A percentile compares a stretch with the other conserved stretches of the same genome.
phyloP scores from a whole-genome alignment of 2,329 filamentous ascomycete species.

The Endoconidiophora polonica region DNA sequence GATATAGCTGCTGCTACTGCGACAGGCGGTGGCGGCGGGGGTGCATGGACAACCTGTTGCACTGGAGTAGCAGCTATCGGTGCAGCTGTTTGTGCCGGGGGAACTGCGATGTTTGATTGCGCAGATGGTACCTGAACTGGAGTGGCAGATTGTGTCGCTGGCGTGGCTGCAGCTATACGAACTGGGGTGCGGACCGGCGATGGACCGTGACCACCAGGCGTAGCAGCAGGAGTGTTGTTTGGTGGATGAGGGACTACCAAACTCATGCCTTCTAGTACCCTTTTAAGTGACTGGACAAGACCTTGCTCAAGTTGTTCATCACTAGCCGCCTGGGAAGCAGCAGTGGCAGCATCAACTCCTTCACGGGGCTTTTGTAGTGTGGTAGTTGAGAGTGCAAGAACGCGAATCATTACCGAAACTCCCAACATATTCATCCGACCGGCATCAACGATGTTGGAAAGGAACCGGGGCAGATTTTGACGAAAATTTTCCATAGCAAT shows the following conservation, averaged over 20 bases:
- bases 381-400: slow-evolving; percentile 29
- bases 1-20: not conserved
- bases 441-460: slow-evolving; percentile 25
- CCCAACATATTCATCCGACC: slow-evolving; percentile 29
- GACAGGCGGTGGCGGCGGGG: not conserved
- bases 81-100: not conserved
- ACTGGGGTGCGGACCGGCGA: not conserved
- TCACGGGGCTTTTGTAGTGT: slow-evolving; percentile 24
- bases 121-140: not conserved
- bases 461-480: slow-evolving; percentile 25
- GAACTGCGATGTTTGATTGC: too few relatives aligned
- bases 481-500: slow-evolving; percentile 29
- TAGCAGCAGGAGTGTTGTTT: slow-evolving; percentile 7
- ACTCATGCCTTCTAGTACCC: slow-evolving; percentile 25
- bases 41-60: not conserved
- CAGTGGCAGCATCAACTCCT: slow-evolving; percentile 18
- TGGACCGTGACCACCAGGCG: not conserved
- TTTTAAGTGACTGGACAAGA: slow-evolving; percentile 25
- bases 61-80: not conserved
- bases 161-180: not conserved
- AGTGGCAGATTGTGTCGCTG: not conserved
- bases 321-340: slow-evolving; percentile 16
- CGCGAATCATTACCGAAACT: slow-evolving; percentile 33
- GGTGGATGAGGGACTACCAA: slow-evolving; percentile 3
- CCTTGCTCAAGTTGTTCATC: slow-evolving; percentile 26